Base-by-base conservation (phyloP, 1,284 basidiomycete species). In the Malassezia brasiliensis region DNA sequence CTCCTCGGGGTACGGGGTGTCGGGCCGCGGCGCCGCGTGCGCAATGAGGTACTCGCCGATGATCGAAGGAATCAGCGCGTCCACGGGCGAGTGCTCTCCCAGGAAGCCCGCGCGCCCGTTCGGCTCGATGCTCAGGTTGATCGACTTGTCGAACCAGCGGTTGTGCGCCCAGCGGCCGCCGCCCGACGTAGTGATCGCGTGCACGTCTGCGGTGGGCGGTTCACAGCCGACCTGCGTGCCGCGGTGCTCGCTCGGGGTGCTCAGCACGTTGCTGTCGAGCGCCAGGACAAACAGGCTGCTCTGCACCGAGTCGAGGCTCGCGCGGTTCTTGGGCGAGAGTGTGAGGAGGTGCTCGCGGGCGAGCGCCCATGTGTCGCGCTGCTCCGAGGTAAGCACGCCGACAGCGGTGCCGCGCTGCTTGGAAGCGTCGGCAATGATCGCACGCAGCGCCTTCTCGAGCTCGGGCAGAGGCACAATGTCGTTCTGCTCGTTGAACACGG, bases 71-170 rank as follows among this genome's bases (percentile, higher is more conserved):
- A 94, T 84, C 10, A 96, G 79, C 1, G 91, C 91, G 64, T 96
- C 93, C 53, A 86, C 85, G 0, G 88, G 86, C 3, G 88, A 88
- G 76, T 96, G 91, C 77, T 96, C 93, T 28, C 93, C 93, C 69
- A 84, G 84, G 52, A 88, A 85, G 36, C 88, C 88, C 3, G 88
- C 87, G 39, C 88, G 83, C 1, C 86, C 85, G 60, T 85, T 88
- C 12, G 85, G 83, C 76, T 96, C 90, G 38, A 96, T 83, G 45
- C 87, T 81, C 54, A 96, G 77, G 6, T 84, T 84, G 40, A 87
- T 81, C 2, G 86, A 81, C 77, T 96, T 96, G 79, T 98, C 93
- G 75, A 86, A 89, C 83, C 90, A 96, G 42, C 93, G 81, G 71
- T 96, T 96, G 52, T 82, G 80, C 2, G 84, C 83, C 53, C 83